Evolutionary conservation across 202 grass and related monocot genomes (phyloP).

Genomic region (Eragrostis tef): DNA sequence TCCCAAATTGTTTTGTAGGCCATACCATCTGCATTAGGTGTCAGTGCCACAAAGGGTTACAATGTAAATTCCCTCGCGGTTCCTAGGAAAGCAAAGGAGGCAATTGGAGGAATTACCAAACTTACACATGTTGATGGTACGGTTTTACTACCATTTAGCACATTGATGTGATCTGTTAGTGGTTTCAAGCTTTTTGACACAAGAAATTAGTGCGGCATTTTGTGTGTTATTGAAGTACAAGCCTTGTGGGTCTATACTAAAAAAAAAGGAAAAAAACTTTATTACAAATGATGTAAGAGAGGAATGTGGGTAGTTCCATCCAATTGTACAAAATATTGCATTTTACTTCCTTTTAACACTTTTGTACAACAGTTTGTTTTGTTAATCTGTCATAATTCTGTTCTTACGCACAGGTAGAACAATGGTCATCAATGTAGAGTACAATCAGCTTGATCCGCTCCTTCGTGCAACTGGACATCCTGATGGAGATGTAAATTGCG

Average conservation of each 20-base stretch:
- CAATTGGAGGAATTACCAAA: constrained; percentile 98
- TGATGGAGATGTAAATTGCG: constrained; percentile 87
- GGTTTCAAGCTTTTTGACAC: neutral
- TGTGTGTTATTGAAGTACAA: neutral
- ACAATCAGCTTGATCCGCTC: constrained; percentile 98
- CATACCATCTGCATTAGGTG: constrained; percentile 93
- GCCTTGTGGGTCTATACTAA: neutral
- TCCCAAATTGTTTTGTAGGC: constrained; percentile 54
- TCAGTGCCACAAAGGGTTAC: constrained; percentile 84
- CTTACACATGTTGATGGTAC: constrained; percentile 89
- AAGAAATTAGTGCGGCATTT: neutral
- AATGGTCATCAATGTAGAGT: constrained; percentile 99
- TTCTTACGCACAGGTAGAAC: constrained; percentile 68
- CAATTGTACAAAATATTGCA: neutral
- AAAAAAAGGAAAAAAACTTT: neutral
- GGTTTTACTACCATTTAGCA: constrained; percentile 24
- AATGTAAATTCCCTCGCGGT: constrained; percentile 96
- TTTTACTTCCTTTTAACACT: constrained; percentile 20
- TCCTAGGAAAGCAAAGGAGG: constrained; percentile 94
- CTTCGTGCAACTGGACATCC: constrained; percentile 86
- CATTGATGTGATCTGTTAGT: constrained; percentile 9
- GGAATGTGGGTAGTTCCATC: neutral
- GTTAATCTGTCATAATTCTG: neutral
- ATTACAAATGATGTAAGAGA: neutral
- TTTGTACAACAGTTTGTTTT: constrained; percentile 14